phyloP scores from a whole-genome alignment of 2,329 filamentous ascomycete genomes.

The Dothistroma pini region DNA sequence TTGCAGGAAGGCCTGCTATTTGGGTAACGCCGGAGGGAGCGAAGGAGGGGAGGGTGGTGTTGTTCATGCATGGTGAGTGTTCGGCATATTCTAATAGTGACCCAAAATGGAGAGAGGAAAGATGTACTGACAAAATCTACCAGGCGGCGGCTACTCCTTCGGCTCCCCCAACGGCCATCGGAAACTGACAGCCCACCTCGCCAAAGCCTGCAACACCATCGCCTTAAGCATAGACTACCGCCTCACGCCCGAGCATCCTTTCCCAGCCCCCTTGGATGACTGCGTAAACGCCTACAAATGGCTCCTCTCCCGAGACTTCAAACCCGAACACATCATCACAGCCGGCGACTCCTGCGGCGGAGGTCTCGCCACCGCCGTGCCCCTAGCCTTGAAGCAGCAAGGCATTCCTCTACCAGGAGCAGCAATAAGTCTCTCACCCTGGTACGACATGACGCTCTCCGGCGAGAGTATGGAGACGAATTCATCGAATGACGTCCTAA shows the following conservation, averaged over 20 bases:
- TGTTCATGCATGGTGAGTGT: slow-evolving; percentile 16
- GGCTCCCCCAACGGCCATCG: slow-evolving; percentile 26
- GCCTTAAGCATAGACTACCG: slow-evolving; percentile 57
- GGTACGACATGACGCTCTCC: slow-evolving; percentile 23
- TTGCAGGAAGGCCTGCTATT: slow-evolving; percentile 22
- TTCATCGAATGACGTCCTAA: slow-evolving; percentile 23
- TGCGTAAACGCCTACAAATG: slow-evolving; percentile 55
- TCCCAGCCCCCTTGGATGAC: slow-evolving; percentile 52
- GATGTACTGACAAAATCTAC: neutral
- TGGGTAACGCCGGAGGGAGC: slow-evolving; percentile 22
- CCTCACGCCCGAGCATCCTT: slow-evolving; percentile 57
- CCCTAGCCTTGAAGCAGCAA: slow-evolving; percentile 21
- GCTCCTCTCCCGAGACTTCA: slow-evolving; percentile 46
- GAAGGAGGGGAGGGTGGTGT: slow-evolving; percentile 23
- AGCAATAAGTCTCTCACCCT: slow-evolving; percentile 25
- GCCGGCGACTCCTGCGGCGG: slow-evolving; percentile 30
- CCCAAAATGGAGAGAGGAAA: neutral
- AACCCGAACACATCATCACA: slow-evolving; percentile 22
- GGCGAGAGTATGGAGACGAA: slow-evolving; percentile 21
- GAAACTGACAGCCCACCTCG: slow-evolving; percentile 33
- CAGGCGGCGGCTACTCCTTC: slow-evolving; percentile 27
- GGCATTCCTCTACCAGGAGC: slow-evolving; percentile 23
- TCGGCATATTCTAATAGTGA: neutral
- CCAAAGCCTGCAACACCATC: slow-evolving; percentile 47
- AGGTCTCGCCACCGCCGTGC: slow-evolving; percentile 24